phyloP scores from a whole-genome alignment of 306 rosid genomes.

The Calophaca sinica region DNA sequence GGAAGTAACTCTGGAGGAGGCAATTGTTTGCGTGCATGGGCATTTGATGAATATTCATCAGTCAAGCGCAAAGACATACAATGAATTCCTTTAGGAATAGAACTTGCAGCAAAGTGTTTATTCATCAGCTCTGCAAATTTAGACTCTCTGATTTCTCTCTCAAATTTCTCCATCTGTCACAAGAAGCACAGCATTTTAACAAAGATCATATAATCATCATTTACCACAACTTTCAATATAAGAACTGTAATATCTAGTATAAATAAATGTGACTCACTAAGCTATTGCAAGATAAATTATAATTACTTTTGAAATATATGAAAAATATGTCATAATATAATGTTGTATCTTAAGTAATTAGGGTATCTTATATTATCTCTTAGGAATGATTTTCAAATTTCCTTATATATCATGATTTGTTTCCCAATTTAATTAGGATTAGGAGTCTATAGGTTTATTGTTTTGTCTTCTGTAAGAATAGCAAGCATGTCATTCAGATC shows the following conservation, averaged over 20 bases:
- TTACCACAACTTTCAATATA: constrained; percentile 18
- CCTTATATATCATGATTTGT: not conserved
- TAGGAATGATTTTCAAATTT: constrained; percentile 17
- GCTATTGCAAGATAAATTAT: constrained; percentile 20
- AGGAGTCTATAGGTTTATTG: not conserved
- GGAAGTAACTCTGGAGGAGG: constrained; percentile 98
- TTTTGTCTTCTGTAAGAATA: not conserved
- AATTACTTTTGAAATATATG: not conserved
- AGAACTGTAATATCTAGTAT: constrained; percentile 16
- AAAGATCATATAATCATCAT: constrained; percentile 36
- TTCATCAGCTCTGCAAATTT: constrained; percentile 96
- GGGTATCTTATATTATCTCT: not conserved
- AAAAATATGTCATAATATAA: not conserved
- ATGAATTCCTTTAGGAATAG: constrained; percentile 95
- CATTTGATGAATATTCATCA: constrained; percentile 98
- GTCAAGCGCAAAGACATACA: constrained; percentile 97
- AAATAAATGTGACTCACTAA: constrained; percentile 12
- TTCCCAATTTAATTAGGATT: constrained; percentile 6
- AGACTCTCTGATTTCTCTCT: constrained; percentile 85
- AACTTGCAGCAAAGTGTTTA: constrained; percentile 96
- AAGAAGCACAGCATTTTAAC: constrained; percentile 40
- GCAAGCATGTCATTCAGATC: not conserved
- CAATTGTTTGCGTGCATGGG: constrained; percentile 96
- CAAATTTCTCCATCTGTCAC: constrained; percentile 93
- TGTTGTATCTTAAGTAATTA: not conserved